These are phyloP conservation scores for Scleroderma citrinum DNA, from an alignment of 768 basidiomycete species.

Conservation along the genomic window DNA sequence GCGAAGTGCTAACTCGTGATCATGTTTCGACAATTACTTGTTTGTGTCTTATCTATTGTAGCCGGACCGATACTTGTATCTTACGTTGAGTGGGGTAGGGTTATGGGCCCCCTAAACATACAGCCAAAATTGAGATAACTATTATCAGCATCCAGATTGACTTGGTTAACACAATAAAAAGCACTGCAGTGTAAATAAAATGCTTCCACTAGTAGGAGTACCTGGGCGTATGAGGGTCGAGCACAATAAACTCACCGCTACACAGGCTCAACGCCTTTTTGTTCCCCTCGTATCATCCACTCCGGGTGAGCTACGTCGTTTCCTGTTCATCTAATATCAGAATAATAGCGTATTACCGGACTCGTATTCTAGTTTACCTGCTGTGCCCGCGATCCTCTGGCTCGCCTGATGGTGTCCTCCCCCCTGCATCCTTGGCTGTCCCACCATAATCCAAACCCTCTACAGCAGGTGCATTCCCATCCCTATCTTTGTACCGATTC, in stretches of 20 bases:
- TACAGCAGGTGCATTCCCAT: constrained; percentile 77
- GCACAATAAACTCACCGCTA: constrained; percentile 25
- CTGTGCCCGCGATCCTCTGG: constrained; percentile 61
- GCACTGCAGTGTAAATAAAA: no score
- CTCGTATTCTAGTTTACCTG: constrained; percentile 35
- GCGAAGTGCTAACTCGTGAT: constrained; percentile 26
- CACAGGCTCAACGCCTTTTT: constrained; percentile 57
- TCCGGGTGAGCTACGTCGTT: constrained; percentile 68
- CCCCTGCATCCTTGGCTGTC: constrained; percentile 36
- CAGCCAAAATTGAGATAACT: background rate
- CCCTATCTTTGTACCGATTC: constrained; percentile 87
- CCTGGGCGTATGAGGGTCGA: no score
- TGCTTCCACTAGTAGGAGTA: no score
- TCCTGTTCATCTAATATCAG: constrained; percentile 36
- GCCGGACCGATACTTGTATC: constrained; percentile 5
- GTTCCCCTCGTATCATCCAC: constrained; percentile 62
- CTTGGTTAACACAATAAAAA: background rate
- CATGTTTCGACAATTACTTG: constrained; percentile 14
- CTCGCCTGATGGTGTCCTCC: constrained; percentile 57
- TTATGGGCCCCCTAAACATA: background rate
- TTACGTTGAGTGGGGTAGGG: background rate
- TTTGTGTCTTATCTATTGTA: constrained; percentile 14
- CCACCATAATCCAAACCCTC: constrained; percentile 89
- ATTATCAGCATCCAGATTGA: background rate
- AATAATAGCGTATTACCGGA: constrained; percentile 1